Conservation (phyloP, 129 eudicot species). For the Saussurea involucrata region DNA sequence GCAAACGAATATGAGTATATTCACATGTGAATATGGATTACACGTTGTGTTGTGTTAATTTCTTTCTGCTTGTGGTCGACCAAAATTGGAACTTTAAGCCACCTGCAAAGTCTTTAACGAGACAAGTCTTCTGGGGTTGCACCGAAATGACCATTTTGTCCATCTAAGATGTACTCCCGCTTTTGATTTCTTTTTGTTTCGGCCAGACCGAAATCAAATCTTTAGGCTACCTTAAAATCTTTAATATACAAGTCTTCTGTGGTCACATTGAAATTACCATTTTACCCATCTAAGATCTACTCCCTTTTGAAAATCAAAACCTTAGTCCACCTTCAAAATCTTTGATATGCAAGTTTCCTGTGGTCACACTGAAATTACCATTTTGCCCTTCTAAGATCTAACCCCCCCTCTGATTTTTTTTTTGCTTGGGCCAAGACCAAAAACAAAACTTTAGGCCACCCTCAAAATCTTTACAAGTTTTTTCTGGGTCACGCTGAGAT, state of each 20-base stretch:
- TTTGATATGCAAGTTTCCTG: not conserved
- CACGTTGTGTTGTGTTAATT: not conserved
- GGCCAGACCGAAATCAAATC: not conserved
- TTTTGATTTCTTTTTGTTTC: not conserved
- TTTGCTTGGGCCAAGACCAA: not conserved
- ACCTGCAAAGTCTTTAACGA: not conserved
- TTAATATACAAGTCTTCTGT: not conserved
- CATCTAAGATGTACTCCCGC: not conserved
- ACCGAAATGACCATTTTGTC: conserved; percentile 2
- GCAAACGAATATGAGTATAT: not conserved
- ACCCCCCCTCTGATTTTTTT: not conserved
- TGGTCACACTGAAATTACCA: not conserved
- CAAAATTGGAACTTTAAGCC: not conserved
- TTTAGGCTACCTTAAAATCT: not conserved
- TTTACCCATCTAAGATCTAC: not conserved
- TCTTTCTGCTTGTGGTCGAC: not conserved
- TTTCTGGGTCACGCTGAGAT: not conserved
- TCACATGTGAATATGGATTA: not conserved
- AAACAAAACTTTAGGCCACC: not conserved
- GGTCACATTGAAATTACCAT: not conserved
- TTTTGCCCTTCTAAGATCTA: not conserved
- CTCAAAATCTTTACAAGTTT: not conserved
- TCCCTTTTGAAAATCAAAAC: not conserved
- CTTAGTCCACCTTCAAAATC: not conserved
- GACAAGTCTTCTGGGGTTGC: not conserved